These are phyloP conservation scores for Fusarium armeniacum DNA, from an alignment of 2,329 filamentous ascomycete genomes.

Conservation along the genomic window DNA sequence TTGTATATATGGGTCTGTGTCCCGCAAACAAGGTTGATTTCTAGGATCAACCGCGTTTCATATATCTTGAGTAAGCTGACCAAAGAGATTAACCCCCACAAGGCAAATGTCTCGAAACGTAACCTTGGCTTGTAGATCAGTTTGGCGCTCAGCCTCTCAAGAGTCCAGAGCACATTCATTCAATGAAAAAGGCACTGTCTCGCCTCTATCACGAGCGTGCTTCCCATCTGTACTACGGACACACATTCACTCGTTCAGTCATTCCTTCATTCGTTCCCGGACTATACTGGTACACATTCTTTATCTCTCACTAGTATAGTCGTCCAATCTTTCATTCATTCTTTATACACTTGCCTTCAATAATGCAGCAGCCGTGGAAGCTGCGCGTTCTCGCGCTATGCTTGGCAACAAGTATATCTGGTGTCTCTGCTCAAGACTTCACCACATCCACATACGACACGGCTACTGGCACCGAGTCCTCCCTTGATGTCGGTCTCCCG, in stretches of 20 bases:
- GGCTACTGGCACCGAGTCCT: neutral
- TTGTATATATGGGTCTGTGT: neutral
- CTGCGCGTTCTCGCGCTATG: slow-evolving; percentile 25
- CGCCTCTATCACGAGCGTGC: neutral
- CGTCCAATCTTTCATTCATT: slow-evolving; percentile 1
- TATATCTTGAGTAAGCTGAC: slow-evolving; percentile 8
- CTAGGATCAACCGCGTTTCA: slow-evolving; percentile 5
- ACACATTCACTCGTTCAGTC: slow-evolving; percentile 1
- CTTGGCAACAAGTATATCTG: neutral
- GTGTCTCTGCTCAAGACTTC: slow-evolving; percentile 2
- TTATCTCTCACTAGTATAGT: neutral
- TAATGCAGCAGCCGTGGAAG: slow-evolving; percentile 20
- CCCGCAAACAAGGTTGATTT: neutral
- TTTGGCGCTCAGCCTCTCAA: neutral
- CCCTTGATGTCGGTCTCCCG: rapidly evolving
- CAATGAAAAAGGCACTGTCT: slow-evolving; percentile 25
- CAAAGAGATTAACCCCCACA: slow-evolving; percentile 13
- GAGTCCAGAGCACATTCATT: neutral
- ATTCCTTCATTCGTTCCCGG: neutral
- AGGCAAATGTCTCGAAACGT: neutral
- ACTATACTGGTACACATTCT: slow-evolving; percentile 2
- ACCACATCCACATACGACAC: slow-evolving; percentile 2
- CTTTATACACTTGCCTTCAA: neutral
- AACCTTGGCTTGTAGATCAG: neutral
- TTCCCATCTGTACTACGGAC: neutral